Percentiles rank a stretch among this genome's conserved stretches.
These are phyloP conservation scores for Triticum turgidum DNA, from an alignment of 176 grass and related monocot genomes.

Conservation along the genomic window DNA sequence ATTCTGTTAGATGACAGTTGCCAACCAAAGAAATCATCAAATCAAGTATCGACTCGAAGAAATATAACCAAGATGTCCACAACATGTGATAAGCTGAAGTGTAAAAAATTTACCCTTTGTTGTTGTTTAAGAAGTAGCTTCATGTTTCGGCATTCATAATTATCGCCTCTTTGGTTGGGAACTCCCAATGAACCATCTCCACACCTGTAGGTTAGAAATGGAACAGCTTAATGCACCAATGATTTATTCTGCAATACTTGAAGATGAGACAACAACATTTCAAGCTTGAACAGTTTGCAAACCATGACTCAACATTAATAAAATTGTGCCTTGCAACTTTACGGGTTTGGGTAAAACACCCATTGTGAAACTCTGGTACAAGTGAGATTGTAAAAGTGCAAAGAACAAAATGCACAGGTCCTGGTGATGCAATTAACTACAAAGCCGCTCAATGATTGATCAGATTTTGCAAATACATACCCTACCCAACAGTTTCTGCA, in stretches of 20 bases:
- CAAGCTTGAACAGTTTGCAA: neutral
- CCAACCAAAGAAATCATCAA: neutral
- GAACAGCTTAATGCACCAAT: neutral
- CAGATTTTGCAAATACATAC: slow-evolving; percentile 48
- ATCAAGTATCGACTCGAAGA: slow-evolving; percentile 9
- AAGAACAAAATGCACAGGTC: slow-evolving; percentile 19
- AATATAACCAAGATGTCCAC: slow-evolving; percentile 20
- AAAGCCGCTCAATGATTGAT: neutral
- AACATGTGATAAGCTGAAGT: slow-evolving; percentile 23
- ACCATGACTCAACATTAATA: neutral
- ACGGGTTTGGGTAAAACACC: neutral
- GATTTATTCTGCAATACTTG: slow-evolving; percentile 2
- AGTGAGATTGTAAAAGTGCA: slow-evolving; percentile 2
- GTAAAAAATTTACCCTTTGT: slow-evolving; percentile 65
- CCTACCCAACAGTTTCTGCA: slow-evolving; percentile 99
- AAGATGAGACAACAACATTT: slow-evolving; percentile 9
- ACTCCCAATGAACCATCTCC: slow-evolving; percentile 94
- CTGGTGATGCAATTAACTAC: neutral
- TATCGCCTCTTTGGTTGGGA: slow-evolving; percentile 94
- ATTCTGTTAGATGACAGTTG: neutral
- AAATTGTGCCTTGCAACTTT: neutral
- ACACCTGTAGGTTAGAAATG: slow-evolving; percentile 55
- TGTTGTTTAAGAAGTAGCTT: slow-evolving; percentile 97
- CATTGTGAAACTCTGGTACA: neutral
- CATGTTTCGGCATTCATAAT: slow-evolving; percentile 99